Percentiles rank a stretch among this genome's conserved stretches.
phyloP scores from a whole-genome alignment of 345 rosid species.

The Moricandia arvensis region DNA sequence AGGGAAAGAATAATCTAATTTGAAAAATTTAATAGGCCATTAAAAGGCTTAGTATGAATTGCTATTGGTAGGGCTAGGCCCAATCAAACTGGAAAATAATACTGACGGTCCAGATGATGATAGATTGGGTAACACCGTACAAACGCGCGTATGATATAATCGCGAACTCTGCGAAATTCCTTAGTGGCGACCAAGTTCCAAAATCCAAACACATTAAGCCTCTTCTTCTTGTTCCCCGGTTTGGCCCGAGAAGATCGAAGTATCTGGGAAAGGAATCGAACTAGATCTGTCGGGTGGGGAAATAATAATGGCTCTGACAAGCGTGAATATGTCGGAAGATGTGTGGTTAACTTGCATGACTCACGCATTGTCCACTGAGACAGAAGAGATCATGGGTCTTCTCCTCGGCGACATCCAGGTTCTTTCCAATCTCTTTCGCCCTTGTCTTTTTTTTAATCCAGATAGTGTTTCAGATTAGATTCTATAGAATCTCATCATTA shows the following conservation, averaged over 20 bases:
- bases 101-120: not conserved
- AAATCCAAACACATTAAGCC: not conserved
- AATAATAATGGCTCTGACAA: slow-evolving; percentile 61
- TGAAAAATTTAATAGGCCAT: not conserved
- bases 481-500: no score
- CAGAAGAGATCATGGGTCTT: slow-evolving; percentile 99
- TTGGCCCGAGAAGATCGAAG: not conserved
- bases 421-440: not conserved
- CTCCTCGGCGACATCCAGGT: slow-evolving; percentile 99
- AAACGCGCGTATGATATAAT: not conserved
- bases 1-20: not conserved
- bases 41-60: not conserved
- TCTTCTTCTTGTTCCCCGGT: not conserved
- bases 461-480: not conserved
- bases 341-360: slow-evolving; percentile 95
- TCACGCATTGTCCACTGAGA: slow-evolving; percentile 97
- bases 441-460: not conserved
- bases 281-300: not conserved
- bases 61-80: not conserved
- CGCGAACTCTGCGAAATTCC: not conserved
- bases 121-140: not conserved
- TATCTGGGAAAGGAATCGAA: not conserved
- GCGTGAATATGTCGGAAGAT: slow-evolving; percentile 89
- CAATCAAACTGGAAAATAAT: not conserved
- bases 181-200: not conserved